Evolutionary conservation across 495 filamentous ascomycete genomes (phyloP).

Genomic region (Xylaria castorea): DNA sequence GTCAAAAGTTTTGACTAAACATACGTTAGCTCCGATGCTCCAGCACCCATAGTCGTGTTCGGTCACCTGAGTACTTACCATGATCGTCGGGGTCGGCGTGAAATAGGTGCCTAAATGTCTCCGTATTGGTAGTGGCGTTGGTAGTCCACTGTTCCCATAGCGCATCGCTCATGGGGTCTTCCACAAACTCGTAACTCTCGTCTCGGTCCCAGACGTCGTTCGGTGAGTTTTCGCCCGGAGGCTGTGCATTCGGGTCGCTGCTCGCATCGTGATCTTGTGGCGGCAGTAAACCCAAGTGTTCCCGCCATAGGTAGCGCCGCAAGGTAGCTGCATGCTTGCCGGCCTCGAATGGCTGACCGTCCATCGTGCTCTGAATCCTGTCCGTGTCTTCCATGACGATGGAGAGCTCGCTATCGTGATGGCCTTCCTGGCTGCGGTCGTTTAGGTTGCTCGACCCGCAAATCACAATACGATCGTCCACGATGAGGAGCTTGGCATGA

Average conservation of each 20-base stretch:
- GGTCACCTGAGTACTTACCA: slow-evolving; percentile 50
- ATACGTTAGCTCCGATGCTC: background rate
- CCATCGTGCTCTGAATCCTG: slow-evolving; percentile 75
- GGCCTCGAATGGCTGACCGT: slow-evolving; percentile 75
- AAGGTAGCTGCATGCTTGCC: slow-evolving; percentile 80
- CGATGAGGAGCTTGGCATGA: slow-evolving; percentile 87
- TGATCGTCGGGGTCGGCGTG: slow-evolving; percentile 91
- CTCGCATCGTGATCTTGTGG: slow-evolving; percentile 74
- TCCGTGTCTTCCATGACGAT: slow-evolving; percentile 90
- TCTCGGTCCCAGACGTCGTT: slow-evolving; percentile 70
- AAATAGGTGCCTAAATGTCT: slow-evolving; percentile 87
- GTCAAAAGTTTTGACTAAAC: slow-evolving; percentile 79
- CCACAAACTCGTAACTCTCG: slow-evolving; percentile 75
- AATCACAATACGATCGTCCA: slow-evolving; percentile 80
- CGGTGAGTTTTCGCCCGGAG: slow-evolving; percentile 70
- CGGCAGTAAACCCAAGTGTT: slow-evolving; percentile 85
- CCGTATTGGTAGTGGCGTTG: slow-evolving; percentile 78
- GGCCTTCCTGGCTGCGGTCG: slow-evolving; percentile 87
- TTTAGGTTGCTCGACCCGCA: slow-evolving; percentile 94
- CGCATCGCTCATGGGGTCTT: slow-evolving; percentile 78
- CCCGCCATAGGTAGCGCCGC: slow-evolving; percentile 86
- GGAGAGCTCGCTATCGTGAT: slow-evolving; percentile 90
- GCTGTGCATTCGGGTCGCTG: slow-evolving; percentile 79
- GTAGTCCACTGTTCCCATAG: slow-evolving; percentile 87
- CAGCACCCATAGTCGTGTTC: background rate